phyloP scores from a whole-genome alignment of 495 filamentous ascomycete species.

The Tuber aestivum region DNA sequence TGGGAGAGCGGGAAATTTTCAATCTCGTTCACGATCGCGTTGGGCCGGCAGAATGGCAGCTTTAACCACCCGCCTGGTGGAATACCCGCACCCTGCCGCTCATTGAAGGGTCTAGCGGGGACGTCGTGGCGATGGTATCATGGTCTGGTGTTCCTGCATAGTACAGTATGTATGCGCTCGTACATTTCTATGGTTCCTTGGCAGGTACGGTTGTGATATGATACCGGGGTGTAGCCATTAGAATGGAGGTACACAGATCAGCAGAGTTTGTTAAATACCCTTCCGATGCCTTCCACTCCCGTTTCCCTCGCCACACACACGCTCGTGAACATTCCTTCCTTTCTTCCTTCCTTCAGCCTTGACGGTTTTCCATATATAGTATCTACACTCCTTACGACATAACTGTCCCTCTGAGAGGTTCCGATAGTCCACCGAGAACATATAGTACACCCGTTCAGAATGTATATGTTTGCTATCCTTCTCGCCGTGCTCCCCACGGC shows the following conservation, averaged over 20 bases:
- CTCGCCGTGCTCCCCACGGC: conserved; percentile 22
- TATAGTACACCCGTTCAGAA: conserved; percentile 6
- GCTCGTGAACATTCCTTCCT: not conserved
- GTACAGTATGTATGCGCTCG: not conserved
- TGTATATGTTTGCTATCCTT: conserved; percentile 25
- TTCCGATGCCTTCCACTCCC: not conserved
- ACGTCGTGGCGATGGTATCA: not conserved
- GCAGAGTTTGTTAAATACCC: conserved; percentile 1
- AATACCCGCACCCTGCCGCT: not conserved
- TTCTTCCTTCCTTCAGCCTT: not conserved
- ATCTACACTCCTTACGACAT: not conserved
- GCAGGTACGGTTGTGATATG: not conserved
- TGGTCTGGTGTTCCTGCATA: not conserved
- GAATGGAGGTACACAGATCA: not conserved
- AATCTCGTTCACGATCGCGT: not conserved
- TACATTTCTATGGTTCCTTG: not conserved
- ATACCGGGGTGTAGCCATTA: not conserved
- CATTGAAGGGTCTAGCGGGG: not conserved
- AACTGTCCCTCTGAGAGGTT: not conserved
- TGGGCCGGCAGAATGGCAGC: not conserved
- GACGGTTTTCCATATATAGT: not conserved
- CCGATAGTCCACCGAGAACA: not conserved
- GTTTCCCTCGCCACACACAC: not conserved
- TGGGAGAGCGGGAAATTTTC: not conserved
- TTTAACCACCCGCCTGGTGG: not conserved